Conservation (phyloP, 2,329 filamentous ascomycete species). For the Cytospora piceicola region DNA sequence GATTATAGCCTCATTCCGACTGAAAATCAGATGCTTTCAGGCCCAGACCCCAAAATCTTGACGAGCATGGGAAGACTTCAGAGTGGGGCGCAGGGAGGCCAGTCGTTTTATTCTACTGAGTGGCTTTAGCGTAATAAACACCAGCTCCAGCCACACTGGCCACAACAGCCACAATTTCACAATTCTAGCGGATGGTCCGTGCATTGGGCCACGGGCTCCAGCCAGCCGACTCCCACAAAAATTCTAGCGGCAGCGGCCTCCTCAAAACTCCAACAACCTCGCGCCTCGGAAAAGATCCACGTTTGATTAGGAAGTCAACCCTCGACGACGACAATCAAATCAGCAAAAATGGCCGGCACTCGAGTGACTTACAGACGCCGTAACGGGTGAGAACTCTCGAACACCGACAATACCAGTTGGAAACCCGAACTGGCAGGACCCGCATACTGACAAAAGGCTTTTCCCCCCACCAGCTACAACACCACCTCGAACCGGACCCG, state of each 20-base stretch:
- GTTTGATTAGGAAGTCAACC: constrained; percentile 28
- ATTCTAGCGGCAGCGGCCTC: constrained; percentile 21
- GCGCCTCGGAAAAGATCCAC: constrained; percentile 29
- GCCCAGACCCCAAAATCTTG: not conserved
- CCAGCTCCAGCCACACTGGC: not conserved
- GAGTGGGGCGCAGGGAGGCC: not conserved
- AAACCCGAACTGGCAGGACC: not conserved
- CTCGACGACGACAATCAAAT: constrained; percentile 34
- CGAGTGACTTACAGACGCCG: constrained; percentile 74
- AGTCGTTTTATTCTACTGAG: not conserved
- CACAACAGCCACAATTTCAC: not conserved
- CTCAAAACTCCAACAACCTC: constrained; percentile 24
- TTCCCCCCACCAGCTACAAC: constrained; percentile 77
- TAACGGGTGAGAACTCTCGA: constrained; percentile 68
- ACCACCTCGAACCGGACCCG: constrained; percentile 96
- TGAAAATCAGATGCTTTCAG: not conserved
- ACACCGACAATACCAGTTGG: constrained; percentile 29
- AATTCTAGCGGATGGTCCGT: not conserved
- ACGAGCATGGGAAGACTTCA: no score
- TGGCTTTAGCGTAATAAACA: not conserved
- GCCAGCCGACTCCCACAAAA: constrained; percentile 17
- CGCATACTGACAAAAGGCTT: constrained; percentile 32
- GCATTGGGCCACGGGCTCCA: constrained; percentile 1
- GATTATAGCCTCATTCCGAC: not conserved
- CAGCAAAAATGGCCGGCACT: constrained; percentile 62